These are phyloP conservation scores for Ceratobasidium sp. DNA, from an alignment of 1,284 basidiomycete species.

Conservation along the genomic window DNA sequence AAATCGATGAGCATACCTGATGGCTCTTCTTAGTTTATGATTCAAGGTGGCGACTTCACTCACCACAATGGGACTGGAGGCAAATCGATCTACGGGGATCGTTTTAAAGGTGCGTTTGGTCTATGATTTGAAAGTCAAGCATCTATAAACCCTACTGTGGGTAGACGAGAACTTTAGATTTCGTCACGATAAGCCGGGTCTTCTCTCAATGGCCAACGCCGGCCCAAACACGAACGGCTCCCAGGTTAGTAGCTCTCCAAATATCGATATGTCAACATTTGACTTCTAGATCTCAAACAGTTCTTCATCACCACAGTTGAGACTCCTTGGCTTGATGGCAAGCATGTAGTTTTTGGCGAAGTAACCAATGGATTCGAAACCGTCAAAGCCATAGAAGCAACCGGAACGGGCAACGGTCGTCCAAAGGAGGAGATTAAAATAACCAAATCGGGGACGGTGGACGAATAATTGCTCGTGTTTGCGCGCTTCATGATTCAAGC, in stretches of 20 bases:
- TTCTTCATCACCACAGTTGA: conserved; percentile 90
- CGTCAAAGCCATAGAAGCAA: conserved; percentile 70
- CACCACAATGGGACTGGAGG: conserved; percentile 85
- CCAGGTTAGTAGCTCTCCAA: conserved; percentile 57
- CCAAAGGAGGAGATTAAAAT: conserved; percentile 61
- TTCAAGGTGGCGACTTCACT: conserved; percentile 62
- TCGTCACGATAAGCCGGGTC: conserved; percentile 57
- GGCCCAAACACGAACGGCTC: conserved; percentile 60
- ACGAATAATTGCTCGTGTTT: not conserved
- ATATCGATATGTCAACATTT: conserved; percentile 51
- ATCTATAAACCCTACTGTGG: not conserved
- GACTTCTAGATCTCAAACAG: conserved; percentile 49
- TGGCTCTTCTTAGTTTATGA: conserved; percentile 73
- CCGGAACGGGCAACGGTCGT: conserved; percentile 61
- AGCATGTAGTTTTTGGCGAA: conserved; percentile 82
- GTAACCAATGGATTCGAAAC: conserved; percentile 68
- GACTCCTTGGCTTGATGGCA: conserved; percentile 79
- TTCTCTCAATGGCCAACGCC: conserved; percentile 67
- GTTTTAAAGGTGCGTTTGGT: conserved; percentile 65
- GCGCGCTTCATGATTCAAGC: no score
- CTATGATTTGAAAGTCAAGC: not conserved
- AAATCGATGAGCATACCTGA: not conserved
- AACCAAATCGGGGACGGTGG: conserved; percentile 58
- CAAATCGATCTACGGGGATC: conserved; percentile 90
- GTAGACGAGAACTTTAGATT: conserved; percentile 53